phyloP scores from a whole-genome alignment of 768 basidiomycete species.

The Serendipita vermifera region DNA sequence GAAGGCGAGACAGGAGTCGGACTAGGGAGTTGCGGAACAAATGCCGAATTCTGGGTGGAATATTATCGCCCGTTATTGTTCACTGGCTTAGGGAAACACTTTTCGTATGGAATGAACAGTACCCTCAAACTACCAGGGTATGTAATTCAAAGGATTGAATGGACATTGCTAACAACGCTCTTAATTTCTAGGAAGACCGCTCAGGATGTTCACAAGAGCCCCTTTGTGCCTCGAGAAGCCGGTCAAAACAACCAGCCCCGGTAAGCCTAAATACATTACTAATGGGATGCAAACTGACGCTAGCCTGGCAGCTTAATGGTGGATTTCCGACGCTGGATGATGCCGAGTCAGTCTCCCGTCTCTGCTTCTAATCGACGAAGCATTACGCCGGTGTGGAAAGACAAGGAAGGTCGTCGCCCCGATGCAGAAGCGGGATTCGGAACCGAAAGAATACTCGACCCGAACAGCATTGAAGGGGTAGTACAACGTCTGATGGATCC shows the following conservation, averaged over 20 bases:
- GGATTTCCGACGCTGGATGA: conserved; percentile 68
- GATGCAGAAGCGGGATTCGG: not conserved
- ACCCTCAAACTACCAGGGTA: conserved; percentile 74
- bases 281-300: not conserved
- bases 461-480: conserved; percentile 35
- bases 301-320: conserved; percentile 46
- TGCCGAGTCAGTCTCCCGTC: conserved; percentile 37
- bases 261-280: conserved; percentile 8
- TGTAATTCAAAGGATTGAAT: not conserved
- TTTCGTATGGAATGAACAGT: conserved; percentile 87
- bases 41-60: conserved; percentile 66
- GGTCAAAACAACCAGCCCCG: conserved; percentile 25
- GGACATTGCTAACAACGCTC: not conserved
- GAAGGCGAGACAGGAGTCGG: not conserved
- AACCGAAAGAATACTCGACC: conserved; percentile 14
- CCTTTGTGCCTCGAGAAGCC: conserved; percentile 53
- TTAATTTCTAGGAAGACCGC: conserved; percentile 46
- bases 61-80: conserved; percentile 79
- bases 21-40: not conserved
- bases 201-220: conserved; percentile 55
- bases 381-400: conserved; percentile 26
- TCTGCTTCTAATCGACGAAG: conserved; percentile 28
- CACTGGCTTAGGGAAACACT: conserved; percentile 76
- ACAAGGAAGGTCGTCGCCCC: conserved; percentile 25
- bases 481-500: conserved; percentile 49